Conservation (phyloP, 768 basidiomycete genomes). For the Cytidiella melzeri region DNA sequence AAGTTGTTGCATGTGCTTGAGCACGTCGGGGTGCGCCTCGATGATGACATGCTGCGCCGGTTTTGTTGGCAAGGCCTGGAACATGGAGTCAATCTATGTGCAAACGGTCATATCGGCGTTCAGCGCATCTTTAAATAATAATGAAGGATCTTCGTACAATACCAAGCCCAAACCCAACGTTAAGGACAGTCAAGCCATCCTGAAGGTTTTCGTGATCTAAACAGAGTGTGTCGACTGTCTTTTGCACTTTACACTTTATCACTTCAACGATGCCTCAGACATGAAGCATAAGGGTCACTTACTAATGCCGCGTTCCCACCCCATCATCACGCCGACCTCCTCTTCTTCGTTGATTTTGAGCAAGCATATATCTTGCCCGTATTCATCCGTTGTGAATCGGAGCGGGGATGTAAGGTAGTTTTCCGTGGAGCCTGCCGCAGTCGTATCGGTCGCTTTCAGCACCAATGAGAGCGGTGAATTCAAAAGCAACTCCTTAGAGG, state of each 20-base stretch:
- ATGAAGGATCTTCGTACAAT: conserved; percentile 48
- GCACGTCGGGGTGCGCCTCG: conserved; percentile 90
- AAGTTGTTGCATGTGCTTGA: conserved; percentile 66
- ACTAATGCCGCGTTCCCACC: conserved; percentile 90
- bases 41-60: conserved; percentile 83
- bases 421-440: conserved; percentile 55
- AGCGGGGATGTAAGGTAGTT: conserved; percentile 69
- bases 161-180: conserved; percentile 92
- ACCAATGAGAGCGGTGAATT: conserved; percentile 29
- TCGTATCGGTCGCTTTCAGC: conserved; percentile 45
- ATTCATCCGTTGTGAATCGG: conserved; percentile 58
- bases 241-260: conserved; percentile 48
- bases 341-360: conserved; percentile 53
- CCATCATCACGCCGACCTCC: conserved; percentile 99
- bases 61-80: conserved; percentile 54
- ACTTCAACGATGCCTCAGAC: conserved; percentile 13
- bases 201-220: conserved; percentile 39
- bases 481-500: conserved; percentile 31
- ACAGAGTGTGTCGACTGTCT: conserved; percentile 67
- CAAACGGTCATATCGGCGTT: neutral
- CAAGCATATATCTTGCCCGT: conserved; percentile 81
- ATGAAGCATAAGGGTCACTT: conserved; percentile 15
- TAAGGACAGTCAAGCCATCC: conserved; percentile 61
- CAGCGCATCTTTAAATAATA: neutral
- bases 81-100: conserved; percentile 72